Evolutionary conservation across 73 alveolate genomes (phyloP).

Genomic region (Blepharisma stoltei): DNA sequence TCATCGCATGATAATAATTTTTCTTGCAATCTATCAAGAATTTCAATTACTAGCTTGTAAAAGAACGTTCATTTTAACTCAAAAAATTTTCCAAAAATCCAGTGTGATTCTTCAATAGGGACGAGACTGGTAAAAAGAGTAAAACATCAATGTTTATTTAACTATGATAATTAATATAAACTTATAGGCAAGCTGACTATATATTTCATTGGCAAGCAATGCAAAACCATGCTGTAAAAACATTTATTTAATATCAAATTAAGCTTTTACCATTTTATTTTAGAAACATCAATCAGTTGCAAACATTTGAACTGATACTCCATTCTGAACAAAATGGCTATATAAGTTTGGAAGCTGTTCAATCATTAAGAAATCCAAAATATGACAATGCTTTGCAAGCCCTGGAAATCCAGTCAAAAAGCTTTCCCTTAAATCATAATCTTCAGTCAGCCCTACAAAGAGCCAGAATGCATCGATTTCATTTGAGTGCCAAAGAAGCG

Average conservation of each 20-base stretch:
- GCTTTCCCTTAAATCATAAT: conserved; percentile 14
- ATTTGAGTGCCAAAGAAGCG: conserved; percentile 6
- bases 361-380: background rate
- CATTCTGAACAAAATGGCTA: background rate
- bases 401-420: conserved; percentile 4
- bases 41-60: background rate
- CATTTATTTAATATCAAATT: no score
- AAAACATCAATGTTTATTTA: conserved; percentile 5
- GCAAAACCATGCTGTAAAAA: no score
- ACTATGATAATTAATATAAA: no score
- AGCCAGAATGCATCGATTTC: conserved; percentile 27
- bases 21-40: background rate
- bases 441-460: background rate
- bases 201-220: no score
- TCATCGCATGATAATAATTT: background rate
- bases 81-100: background rate
- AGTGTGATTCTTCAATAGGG: conserved; percentile 3
- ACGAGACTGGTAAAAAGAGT: conserved; percentile 13
- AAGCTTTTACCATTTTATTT: no score
- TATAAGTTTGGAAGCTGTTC: conserved; percentile 3
- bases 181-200: no score
- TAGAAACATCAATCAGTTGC: conserved; percentile 21
- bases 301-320: conserved; percentile 16
- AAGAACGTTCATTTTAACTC: background rate
- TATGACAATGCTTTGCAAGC: conserved; percentile 1